phyloP scores from a whole-genome alignment of 1,139 yeast genomes.

The Magnusiomyces fungicola region DNA sequence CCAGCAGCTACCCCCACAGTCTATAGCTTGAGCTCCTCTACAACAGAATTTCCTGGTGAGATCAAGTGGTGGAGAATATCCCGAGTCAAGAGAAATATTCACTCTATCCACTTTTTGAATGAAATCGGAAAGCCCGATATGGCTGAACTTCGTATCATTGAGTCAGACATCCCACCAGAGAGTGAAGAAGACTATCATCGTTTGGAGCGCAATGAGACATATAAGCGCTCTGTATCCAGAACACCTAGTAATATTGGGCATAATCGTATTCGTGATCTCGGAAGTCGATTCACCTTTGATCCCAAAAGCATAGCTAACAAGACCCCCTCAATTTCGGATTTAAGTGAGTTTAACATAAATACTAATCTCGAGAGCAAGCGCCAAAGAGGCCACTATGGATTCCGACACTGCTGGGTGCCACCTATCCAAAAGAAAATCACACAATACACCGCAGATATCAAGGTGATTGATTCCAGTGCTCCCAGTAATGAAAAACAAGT shows the following conservation, averaged over 20 bases:
- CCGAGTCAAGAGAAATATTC: constrained; percentile 14
- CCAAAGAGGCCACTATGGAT: not conserved
- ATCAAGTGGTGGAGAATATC: constrained; percentile 21
- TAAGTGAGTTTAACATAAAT: not conserved
- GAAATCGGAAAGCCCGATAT: constrained; percentile 8
- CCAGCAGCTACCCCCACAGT: constrained; percentile 21
- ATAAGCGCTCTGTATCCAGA: constrained; percentile 7
- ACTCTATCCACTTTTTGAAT: constrained; percentile 10
- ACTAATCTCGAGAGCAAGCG: not conserved
- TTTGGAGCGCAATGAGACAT: constrained; percentile 12
- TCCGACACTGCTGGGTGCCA: constrained; percentile 6
- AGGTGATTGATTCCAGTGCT: constrained; percentile 11
- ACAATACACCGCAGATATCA: constrained; percentile 14
- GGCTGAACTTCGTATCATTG: constrained; percentile 15
- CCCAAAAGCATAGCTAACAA: constrained; percentile 3
- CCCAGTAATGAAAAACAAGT: constrained; percentile 2
- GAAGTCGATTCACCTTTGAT: not conserved
- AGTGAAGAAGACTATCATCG: constrained; percentile 11
- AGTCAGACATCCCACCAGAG: constrained; percentile 10
- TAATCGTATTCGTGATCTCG: not conserved
- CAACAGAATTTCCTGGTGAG: constrained; percentile 18
- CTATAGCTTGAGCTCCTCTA: constrained; percentile 17
- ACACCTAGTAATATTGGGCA: not conserved
- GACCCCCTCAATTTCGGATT: constrained; percentile 7
- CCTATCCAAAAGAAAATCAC: not conserved